A percentile compares a stretch with the other conserved stretches of the same genome.
These are phyloP conservation scores for Aspergillus sergii DNA, from an alignment of 2,329 filamentous ascomycete species.

Conservation along the genomic window DNA sequence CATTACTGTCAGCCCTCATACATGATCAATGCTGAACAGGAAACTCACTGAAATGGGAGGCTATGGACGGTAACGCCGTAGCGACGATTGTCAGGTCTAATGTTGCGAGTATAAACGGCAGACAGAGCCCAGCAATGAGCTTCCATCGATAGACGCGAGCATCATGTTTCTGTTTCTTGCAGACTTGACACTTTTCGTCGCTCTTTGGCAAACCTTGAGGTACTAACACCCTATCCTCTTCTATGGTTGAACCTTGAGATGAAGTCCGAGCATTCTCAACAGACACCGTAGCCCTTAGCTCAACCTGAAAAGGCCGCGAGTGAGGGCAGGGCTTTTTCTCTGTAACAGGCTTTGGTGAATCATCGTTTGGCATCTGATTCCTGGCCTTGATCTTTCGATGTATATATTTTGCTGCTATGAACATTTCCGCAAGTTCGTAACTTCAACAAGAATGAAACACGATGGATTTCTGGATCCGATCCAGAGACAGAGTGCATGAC, in stretches of 20 bases:
- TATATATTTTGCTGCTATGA: slow-evolving; percentile 5
- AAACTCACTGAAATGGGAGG: slow-evolving; percentile 61
- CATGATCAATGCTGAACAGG: background rate
- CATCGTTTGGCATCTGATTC: background rate
- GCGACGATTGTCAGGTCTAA: slow-evolving; percentile 68
- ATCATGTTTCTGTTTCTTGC: slow-evolving; percentile 37
- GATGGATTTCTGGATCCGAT: background rate
- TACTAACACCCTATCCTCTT: background rate
- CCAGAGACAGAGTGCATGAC: background rate
- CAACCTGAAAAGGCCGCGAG: slow-evolving; percentile 1
- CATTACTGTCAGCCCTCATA: background rate
- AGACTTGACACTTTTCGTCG: slow-evolving; percentile 18
- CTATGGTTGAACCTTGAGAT: background rate
- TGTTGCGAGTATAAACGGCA: slow-evolving; percentile 64
- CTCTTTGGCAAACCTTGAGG: background rate
- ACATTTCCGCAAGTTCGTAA: background rate
- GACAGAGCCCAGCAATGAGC: slow-evolving; percentile 59
- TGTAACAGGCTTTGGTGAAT: background rate
- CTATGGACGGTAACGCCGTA: slow-evolving; percentile 63
- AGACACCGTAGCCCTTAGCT: background rate
- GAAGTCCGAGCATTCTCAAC: background rate
- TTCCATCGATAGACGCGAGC: slow-evolving; percentile 58
- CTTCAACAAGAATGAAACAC: background rate
- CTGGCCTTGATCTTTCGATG: background rate
- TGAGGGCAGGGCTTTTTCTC: slow-evolving; percentile 13